Conservation (phyloP, 768 basidiomycete species). For the Auriscalpium orientale region DNA sequence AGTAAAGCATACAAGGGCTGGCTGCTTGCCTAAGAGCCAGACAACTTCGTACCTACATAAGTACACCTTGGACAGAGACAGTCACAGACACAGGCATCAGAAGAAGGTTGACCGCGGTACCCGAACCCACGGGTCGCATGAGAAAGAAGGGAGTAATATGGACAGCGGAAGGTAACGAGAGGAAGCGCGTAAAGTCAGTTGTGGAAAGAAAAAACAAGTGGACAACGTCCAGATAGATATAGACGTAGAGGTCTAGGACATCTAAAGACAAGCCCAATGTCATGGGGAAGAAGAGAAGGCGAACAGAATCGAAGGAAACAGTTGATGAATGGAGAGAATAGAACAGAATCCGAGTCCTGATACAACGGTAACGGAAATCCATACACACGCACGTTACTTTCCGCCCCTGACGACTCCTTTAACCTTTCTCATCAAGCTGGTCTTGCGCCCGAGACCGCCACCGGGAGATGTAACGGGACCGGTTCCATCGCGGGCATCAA, state of each 20-base stretch:
- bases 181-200: background rate
- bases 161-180: too few species aligned
- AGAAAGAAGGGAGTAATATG: background rate
- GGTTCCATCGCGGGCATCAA: background rate
- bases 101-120: background rate
- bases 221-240: background rate
- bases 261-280: background rate
- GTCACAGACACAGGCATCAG: conserved; percentile 1
- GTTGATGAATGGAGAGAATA: background rate
- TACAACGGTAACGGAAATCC: background rate
- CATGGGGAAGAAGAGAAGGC: background rate
- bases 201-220: background rate
- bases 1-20: conserved; percentile 7
- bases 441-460: conserved; percentile 12
- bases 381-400: conserved; percentile 3
- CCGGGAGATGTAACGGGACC: background rate
- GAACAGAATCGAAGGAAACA: background rate
- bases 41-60: conserved; percentile 11
- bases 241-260: background rate
- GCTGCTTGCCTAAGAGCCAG: conserved; percentile 1
- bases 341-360: background rate
- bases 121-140: background rate
- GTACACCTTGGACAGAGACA: background rate
- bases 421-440: conserved; percentile 13
- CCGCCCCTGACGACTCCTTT: conserved; percentile 11